A percentile compares a stretch with the other conserved stretches of the same genome.
Conservation (phyloP, 371 early-diverging fungal genomes). For the Circinella minor region DNA sequence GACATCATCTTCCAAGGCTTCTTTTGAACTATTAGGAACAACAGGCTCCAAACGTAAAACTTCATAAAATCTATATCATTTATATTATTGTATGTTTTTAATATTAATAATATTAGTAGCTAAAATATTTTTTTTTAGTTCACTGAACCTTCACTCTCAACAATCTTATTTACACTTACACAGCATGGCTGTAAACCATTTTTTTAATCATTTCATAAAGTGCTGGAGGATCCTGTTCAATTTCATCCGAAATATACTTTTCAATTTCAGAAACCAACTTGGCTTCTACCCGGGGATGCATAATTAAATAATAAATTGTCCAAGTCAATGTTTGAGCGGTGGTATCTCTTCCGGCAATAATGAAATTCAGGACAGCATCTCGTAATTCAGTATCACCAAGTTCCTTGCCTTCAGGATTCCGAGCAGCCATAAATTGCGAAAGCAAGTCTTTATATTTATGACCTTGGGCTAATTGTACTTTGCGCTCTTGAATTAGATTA, state of each 20-base stretch:
- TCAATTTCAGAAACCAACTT: conserved; percentile 64
- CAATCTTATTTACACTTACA: conserved; percentile 28
- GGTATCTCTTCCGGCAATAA: conserved; percentile 71
- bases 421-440: conserved; percentile 63
- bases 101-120: background rate
- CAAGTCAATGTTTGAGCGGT: conserved; percentile 78
- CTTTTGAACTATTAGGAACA: conserved; percentile 70
- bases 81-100: background rate
- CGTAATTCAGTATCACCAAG: conserved; percentile 58
- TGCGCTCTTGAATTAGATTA: conserved; percentile 45
- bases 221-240: conserved; percentile 27
- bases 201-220: conserved; percentile 52
- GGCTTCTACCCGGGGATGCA: conserved; percentile 55
- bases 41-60: conserved; percentile 74
- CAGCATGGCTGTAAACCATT: conserved; percentile 64
- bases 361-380: conserved; percentile 74
- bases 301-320: conserved; percentile 64
- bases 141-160: too few relatives aligned
- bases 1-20: conserved; percentile 65
- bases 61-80: conserved; percentile 54
- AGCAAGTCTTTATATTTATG: conserved; percentile 59
- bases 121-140: too few relatives aligned
- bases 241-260: conserved; percentile 28
- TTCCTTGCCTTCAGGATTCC: conserved; percentile 55
- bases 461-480: conserved; percentile 37